Evolutionary conservation across 1,139 yeast genomes (phyloP).

Genomic region (Geotrichum restrictum): DNA sequence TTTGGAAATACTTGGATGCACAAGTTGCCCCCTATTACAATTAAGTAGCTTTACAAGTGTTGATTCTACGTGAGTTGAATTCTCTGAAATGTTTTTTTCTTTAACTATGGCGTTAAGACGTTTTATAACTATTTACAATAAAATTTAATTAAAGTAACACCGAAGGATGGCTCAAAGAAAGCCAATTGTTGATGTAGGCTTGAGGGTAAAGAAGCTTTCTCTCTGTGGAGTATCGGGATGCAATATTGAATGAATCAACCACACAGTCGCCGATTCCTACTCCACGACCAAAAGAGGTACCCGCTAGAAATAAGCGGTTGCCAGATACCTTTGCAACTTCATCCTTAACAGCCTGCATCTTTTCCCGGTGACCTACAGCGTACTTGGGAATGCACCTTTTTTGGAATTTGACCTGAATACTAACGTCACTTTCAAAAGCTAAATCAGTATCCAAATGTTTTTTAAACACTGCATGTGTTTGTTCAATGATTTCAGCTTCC

Average conservation of each 20-base stretch:
- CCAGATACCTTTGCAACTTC: slow-evolving; percentile 40
- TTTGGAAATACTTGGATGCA: slow-evolving; percentile 36
- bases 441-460: slow-evolving; percentile 54
- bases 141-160: background rate
- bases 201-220: slow-evolving; percentile 34
- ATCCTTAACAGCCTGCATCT: slow-evolving; percentile 42
- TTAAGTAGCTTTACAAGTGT: background rate
- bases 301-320: slow-evolving; percentile 60
- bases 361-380: slow-evolving; percentile 62
- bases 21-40: slow-evolving; percentile 20
- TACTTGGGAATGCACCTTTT: slow-evolving; percentile 75
- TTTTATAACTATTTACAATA: no score
- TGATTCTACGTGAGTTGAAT: background rate
- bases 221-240: slow-evolving; percentile 40
- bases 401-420: slow-evolving; percentile 42
- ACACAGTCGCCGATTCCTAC: slow-evolving; percentile 91
- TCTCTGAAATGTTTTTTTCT: no score
- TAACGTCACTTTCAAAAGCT: slow-evolving; percentile 48
- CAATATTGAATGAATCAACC: slow-evolving; percentile 57
- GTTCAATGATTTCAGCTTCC: slow-evolving; percentile 43
- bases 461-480: slow-evolving; percentile 48
- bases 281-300: slow-evolving; percentile 78
- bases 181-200: slow-evolving; percentile 31
- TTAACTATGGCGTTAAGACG: no score
- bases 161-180: slow-evolving; percentile 28